A percentile compares a stretch with the other conserved stretches of the same genome.
phyloP scores from a whole-genome alignment of 306 rosid genomes.

The Coriaria nepalensis region DNA sequence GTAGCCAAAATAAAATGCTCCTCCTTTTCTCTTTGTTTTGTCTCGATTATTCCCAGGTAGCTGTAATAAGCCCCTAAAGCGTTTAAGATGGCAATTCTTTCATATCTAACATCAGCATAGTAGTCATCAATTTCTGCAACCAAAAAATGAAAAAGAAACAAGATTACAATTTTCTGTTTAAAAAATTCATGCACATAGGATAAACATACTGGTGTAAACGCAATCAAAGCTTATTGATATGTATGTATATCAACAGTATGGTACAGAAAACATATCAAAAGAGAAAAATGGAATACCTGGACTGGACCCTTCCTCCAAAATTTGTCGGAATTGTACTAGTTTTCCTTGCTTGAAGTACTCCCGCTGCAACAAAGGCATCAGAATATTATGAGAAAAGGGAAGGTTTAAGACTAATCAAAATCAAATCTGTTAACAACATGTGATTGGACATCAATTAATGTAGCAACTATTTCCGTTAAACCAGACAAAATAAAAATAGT shows the following conservation, averaged over 20 bases:
- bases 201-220: neutral
- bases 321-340: conserved; percentile 79
- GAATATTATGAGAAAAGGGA: no score
- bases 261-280: conserved; percentile 3
- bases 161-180: neutral
- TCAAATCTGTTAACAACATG: no score
- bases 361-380: conserved; percentile 39
- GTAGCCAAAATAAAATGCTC: conserved; percentile 95
- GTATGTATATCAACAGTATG: neutral
- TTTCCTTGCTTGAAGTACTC: conserved; percentile 97
- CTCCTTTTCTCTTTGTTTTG: conserved; percentile 94
- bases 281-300: conserved; percentile 46
- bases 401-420: no score
- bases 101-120: conserved; percentile 93
- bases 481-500: no score
- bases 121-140: conserved; percentile 89
- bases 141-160: neutral
- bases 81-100: conserved; percentile 95
- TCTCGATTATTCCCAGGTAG: conserved; percentile 94
- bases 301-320: conserved; percentile 92
- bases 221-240: neutral
- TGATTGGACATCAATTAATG: no score
- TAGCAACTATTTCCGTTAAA: no score
- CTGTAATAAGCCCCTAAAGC: conserved; percentile 94
- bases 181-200: neutral